Evolutionary conservation across 768 basidiomycete genomes (phyloP).

Genomic region (Lactarius trivialis): DNA sequence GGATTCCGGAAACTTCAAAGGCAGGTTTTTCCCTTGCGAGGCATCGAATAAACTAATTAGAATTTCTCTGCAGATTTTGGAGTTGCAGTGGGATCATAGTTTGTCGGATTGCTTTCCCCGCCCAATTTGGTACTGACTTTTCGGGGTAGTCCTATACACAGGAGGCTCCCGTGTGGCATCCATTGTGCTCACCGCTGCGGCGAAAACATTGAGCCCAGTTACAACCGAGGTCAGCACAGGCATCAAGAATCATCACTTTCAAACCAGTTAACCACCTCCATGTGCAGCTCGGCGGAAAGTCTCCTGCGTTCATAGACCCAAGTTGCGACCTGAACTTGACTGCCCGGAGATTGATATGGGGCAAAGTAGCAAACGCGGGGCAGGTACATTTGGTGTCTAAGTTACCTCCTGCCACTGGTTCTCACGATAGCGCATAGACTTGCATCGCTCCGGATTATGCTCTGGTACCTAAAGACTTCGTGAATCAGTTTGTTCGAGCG

Average conservation of each 20-base stretch:
- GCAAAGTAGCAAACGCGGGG: conserved; percentile 67
- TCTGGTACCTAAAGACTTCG: conserved; percentile 36
- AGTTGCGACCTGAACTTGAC: conserved; percentile 57
- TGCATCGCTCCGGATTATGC: conserved; percentile 60
- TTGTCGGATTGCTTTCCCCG: conserved; percentile 24
- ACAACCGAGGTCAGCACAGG: conserved; percentile 40
- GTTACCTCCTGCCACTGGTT: background rate
- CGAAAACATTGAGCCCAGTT: conserved; percentile 67
- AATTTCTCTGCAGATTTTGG: conserved; percentile 44
- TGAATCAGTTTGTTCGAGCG: conserved; percentile 37
- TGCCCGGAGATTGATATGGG: conserved; percentile 74
- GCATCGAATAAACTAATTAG: background rate
- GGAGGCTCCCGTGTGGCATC: conserved; percentile 51
- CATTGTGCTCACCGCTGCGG: conserved; percentile 68
- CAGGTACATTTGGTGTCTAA: conserved; percentile 27
- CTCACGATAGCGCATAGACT: conserved; percentile 37
- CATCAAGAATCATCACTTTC: background rate
- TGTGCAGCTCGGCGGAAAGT: conserved; percentile 60
- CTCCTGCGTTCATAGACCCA: conserved; percentile 68
- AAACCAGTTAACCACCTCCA: background rate
- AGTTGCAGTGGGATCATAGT: conserved; percentile 64
- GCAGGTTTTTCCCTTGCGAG: conserved; percentile 14
- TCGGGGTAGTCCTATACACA: conserved; percentile 52
- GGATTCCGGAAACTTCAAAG: conserved; percentile 29
- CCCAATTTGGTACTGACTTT: conserved; percentile 19